These are phyloP conservation scores for Escallonia rubra DNA, from an alignment of 129 eudicot species.

Conservation along the genomic window DNA sequence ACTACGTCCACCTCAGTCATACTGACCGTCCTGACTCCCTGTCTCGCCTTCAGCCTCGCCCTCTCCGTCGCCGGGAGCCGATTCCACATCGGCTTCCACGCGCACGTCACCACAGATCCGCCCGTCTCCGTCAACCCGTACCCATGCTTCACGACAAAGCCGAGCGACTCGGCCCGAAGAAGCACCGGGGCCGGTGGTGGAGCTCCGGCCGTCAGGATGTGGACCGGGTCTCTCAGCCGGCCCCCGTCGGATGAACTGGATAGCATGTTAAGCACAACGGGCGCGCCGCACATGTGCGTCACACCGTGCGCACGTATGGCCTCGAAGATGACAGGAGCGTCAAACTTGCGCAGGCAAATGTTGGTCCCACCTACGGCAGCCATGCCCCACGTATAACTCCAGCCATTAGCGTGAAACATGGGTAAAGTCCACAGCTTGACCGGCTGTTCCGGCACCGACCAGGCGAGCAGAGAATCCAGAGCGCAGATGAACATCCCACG, in stretches of 20 bases:
- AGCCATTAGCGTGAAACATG: slow-evolving; percentile 51
- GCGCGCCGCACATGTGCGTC: slow-evolving; percentile 52
- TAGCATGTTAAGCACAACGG: slow-evolving; percentile 44
- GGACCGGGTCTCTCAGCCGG: slow-evolving; percentile 21
- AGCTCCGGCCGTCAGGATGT: slow-evolving; percentile 35
- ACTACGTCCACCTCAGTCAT: slow-evolving; percentile 25
- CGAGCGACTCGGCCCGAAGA: slow-evolving; percentile 20
- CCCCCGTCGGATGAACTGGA: slow-evolving; percentile 8
- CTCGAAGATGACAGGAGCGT: slow-evolving; percentile 12
- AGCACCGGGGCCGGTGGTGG: slow-evolving; percentile 36
- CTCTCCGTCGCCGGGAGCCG: slow-evolving; percentile 8
- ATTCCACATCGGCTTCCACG: slow-evolving; percentile 34
- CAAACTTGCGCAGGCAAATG: slow-evolving; percentile 37
- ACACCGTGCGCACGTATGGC: slow-evolving; percentile 21
- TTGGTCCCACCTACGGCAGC: slow-evolving; percentile 45
- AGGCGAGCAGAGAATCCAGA: slow-evolving; percentile 21
- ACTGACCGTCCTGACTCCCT: slow-evolving; percentile 25
- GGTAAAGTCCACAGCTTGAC: slow-evolving; percentile 49
- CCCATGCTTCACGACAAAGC: slow-evolving; percentile 36
- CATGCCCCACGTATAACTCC: slow-evolving; percentile 43
- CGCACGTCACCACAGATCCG: slow-evolving; percentile 25
- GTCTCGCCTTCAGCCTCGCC: slow-evolving; percentile 32
- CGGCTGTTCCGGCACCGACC: slow-evolving; percentile 37
- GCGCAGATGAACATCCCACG: slow-evolving; percentile 23
- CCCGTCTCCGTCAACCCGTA: slow-evolving; percentile 37